A percentile compares a stretch with the other conserved stretches of the same genome.
These are phyloP conservation scores for Rossbeevera mucosa DNA, from an alignment of 768 basidiomycete genomes.

Conservation along the genomic window DNA sequence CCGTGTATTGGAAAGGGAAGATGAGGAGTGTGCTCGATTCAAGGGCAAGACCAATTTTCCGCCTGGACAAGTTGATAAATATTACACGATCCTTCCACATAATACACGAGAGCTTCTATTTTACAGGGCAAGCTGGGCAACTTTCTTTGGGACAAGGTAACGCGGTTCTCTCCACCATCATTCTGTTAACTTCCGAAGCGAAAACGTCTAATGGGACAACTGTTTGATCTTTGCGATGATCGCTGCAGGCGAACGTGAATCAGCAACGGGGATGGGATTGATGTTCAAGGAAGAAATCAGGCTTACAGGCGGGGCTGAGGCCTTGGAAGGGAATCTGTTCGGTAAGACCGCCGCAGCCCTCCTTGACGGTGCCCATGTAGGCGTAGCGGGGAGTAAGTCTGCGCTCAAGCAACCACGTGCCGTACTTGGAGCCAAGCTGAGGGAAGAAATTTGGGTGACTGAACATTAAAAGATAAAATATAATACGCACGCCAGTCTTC, in stretches of 20 bases:
- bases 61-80: no score
- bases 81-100: no score
- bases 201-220: conserved; percentile 29
- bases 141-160: not conserved
- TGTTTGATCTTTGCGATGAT: conserved; percentile 45
- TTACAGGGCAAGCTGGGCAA: not conserved
- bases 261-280: not conserved
- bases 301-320: conserved; percentile 72
- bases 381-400: conserved; percentile 73
- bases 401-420: conserved; percentile 84
- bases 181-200: not conserved
- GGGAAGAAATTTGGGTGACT: not conserved
- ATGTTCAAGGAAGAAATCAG: not conserved
- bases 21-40: no score
- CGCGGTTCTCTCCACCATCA: not conserved
- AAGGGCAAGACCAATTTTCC: no score
- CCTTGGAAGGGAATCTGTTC: conserved; percentile 83
- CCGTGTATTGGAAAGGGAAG: no score
- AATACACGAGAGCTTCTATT: not conserved
- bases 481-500: conserved; percentile 68
- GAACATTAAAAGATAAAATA: no score
- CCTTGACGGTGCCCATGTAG: conserved; percentile 77
- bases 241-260: conserved; percentile 25
- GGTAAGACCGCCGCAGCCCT: conserved; percentile 71
- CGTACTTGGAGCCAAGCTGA: conserved; percentile 74